Evolutionary conservation across 2,329 filamentous ascomycete genomes (phyloP), one percentile per base, ranked within the genome.

Genomic region (Monilinia fructicola): DNA sequence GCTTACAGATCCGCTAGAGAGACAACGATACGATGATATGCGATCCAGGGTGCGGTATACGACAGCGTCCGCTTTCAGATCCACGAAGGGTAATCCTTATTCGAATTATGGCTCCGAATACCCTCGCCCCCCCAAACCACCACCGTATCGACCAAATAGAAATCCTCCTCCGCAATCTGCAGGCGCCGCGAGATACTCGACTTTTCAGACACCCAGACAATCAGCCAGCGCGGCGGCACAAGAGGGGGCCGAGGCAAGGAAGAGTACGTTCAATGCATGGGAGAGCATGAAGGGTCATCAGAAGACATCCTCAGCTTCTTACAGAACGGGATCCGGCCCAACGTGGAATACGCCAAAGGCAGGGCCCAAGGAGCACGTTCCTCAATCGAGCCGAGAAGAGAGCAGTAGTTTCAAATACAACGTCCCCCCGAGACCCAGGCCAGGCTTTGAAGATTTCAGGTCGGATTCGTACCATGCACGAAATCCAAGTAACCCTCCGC

Each of bases 1-100:
- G 61, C 80, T 91, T 55, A 83, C 81, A 70, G 76, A 77, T 65
- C 59, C 73, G 10, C 46, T 60, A 53, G 74, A 77, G 66, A 69
- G 73, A 59, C 71, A 73, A 11, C 77, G 71, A 68, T 77, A 77
- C 64, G 76, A 77, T 71, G 64, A 70, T 12, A 71, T 71, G 38
- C 70, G 76, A 59, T 64, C 63, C 3, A 70, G 75, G 64, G 65
- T 59, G 12, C 70, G 70, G 64, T 73, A 69, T 61, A 64, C 55
- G 42, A 64, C 67, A 58, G 55, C 66, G 26, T 72, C 69, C 61
- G 52, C 66, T 66, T 69, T 65, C 40, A 67, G 71, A 63, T 69
- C 72, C 23, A 67, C 68, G 54, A 69, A 72, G 71, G 76, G 76
- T 46, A 77, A 77, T 66, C 76, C 76, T 54, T 77, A 72, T 71